phyloP scores from a whole-genome alignment of 2,329 filamentous ascomycete species.

The Aspergillus piperis region DNA sequence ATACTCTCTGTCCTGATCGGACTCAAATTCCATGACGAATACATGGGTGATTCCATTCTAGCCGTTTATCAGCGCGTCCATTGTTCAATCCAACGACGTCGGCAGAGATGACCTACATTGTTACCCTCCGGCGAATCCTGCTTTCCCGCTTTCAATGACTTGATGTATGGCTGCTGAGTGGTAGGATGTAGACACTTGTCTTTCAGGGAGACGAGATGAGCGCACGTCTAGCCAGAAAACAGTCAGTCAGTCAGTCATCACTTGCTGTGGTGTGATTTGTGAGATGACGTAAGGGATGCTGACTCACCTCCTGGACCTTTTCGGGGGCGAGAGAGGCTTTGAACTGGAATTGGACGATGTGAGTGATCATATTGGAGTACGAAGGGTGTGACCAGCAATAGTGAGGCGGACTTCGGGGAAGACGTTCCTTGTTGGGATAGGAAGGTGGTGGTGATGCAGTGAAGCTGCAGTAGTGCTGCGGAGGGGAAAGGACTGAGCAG shows the following conservation, averaged over 20 bases:
- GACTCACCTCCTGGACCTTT: conserved; percentile 58
- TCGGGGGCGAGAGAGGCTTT: conserved; percentile 53
- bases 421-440: neutral
- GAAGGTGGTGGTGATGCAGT: neutral
- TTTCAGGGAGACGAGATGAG: conserved; percentile 58
- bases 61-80: neutral
- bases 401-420: neutral
- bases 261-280: too few species aligned
- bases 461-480: too few species aligned
- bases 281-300: neutral
- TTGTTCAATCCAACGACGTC: neutral
- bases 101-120: conserved; percentile 49
- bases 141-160: conserved; percentile 58
- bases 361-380: conserved; percentile 48
- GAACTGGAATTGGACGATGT: conserved; percentile 69
- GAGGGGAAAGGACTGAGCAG: too few species aligned
- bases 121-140: conserved; percentile 64
- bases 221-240: conserved; percentile 50
- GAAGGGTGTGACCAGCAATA: neutral
- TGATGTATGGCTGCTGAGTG: conserved; percentile 62
- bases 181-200: conserved; percentile 61
- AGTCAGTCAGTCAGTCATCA: neutral
- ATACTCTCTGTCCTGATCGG: conserved; percentile 64
- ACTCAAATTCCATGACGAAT: conserved; percentile 69
- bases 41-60: conserved; percentile 63